phyloP scores from a whole-genome alignment of 2,329 filamentous ascomycete species.

The Sporothrix curviconia region DNA sequence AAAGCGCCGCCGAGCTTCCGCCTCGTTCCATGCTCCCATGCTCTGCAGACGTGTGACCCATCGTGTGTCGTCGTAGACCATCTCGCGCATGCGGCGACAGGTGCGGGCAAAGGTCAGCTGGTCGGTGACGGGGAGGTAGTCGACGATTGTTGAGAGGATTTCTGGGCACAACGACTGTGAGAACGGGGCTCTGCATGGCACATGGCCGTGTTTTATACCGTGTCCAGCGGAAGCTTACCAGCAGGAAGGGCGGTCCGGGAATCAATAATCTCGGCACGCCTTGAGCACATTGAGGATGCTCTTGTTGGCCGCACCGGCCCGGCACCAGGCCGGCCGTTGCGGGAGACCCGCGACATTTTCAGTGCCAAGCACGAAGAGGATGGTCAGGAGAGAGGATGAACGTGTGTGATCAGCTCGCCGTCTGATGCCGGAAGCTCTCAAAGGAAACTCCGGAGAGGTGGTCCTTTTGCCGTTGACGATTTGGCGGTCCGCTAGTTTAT shows the following conservation, averaged over 20 bases:
- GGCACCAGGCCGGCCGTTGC: constrained; percentile 28
- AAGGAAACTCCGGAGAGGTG: not conserved
- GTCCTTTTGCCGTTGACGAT: no score
- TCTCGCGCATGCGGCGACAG: constrained; percentile 83
- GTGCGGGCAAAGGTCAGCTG: constrained; percentile 78
- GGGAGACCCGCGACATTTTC: constrained; percentile 1
- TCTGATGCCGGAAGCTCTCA: not conserved
- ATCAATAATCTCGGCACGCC: constrained; percentile 72
- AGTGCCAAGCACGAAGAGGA: not conserved
- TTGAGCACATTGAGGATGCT: constrained; percentile 71
- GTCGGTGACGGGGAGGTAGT: constrained; percentile 80
- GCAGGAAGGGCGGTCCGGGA: constrained; percentile 74
- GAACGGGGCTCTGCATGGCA: not conserved
- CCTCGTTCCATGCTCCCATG: constrained; percentile 90
- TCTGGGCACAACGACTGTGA: constrained; percentile 44
- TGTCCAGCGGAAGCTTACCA: constrained; percentile 56
- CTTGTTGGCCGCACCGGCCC: constrained; percentile 26
- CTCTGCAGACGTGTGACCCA: constrained; percentile 82
- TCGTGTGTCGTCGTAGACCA: constrained; percentile 96
- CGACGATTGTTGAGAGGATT: constrained; percentile 79
- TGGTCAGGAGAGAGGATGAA: not conserved
- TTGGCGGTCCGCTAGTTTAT: not conserved
- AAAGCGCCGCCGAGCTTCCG: constrained; percentile 71
- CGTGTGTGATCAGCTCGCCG: not conserved
- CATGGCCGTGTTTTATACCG: no score